Evolutionary conservation across 805 yeast genomes (phyloP), one percentile per base, ranked within the genome.

Genomic region (Candida alai): DNA sequence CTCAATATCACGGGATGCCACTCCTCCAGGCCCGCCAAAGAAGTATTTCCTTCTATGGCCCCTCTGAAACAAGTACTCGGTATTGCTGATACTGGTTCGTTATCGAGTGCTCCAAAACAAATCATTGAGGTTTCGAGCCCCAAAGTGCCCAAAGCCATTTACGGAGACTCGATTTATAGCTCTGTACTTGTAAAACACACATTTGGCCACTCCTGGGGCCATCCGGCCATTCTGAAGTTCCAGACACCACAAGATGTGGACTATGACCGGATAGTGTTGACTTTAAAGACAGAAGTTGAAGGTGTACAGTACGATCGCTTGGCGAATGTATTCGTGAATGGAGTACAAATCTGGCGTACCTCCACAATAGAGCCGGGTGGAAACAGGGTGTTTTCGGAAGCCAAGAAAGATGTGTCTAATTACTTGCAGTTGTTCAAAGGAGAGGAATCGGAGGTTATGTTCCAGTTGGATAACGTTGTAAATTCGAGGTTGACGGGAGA

Each of bases 341-440:
- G 79, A 20, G 64, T 70, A 11, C 84, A 84, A 42, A 61, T 86
- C 24, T 86, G 95, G 95, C 73, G 95, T 56, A 78, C 86, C 1
- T 80, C 90, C 2, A 87, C 95, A 2, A 78, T 37, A 57, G 80
- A 47, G 56, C 95, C 95, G 3, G 61, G 64, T 29, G 55, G 60
- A 28, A 51, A 49, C 10, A 45, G 59, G 2, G 70, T 73, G 7
- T 73, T 65, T 43, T 74, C 83, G 17, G 48, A 56, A 4, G 59
- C 70, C 35, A 61, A 70, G 19, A 85, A 83, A 51, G 95, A 87
- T 51, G 70, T 84, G 1, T 68, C 88, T 2, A 52, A 60, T 11
- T 84, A 74, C 50, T 47, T 67, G 6, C 43, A 61, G 0, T 52
- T 85, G 21, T 83, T 86, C 52, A 42, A 54, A 22, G 17, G 22